Percentiles rank a stretch among this genome's conserved stretches.
phyloP scores from a whole-genome alignment of 2,329 filamentous ascomycete species.

The Aureobasidium lini region DNA sequence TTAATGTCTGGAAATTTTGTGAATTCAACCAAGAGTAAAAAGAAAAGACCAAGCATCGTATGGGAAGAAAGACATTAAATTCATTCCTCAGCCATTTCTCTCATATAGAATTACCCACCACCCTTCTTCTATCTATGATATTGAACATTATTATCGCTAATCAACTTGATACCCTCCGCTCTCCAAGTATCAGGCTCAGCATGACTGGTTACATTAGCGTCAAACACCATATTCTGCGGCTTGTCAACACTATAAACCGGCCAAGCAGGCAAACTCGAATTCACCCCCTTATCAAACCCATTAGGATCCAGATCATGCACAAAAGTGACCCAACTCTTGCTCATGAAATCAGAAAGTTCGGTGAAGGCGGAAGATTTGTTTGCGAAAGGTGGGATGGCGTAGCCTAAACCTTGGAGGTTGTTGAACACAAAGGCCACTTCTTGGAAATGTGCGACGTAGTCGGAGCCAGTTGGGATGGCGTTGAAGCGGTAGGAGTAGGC shows the following conservation, averaged over 20 bases:
- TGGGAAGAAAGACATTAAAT: too few relatives aligned
- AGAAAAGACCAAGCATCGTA: too few relatives aligned
- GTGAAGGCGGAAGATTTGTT: conserved; percentile 31
- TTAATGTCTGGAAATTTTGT: too few relatives aligned
- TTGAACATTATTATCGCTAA: conserved; percentile 20
- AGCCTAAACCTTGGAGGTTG: conserved; percentile 38
- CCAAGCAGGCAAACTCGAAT: conserved; percentile 24
- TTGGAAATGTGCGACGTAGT: conserved; percentile 48
- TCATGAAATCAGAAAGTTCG: conserved; percentile 37
- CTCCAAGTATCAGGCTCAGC: conserved; percentile 39
- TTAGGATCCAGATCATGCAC: conserved; percentile 36
- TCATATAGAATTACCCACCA: too few relatives aligned
- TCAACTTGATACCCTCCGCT: conserved; percentile 37
- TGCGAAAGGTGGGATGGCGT: conserved; percentile 30
- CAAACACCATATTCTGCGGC: conserved; percentile 38
- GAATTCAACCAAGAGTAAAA: too few relatives aligned
- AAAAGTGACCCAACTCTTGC: conserved; percentile 39
- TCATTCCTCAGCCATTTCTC: too few relatives aligned
- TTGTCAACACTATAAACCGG: conserved; percentile 28
- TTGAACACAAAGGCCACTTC: conserved; percentile 43
- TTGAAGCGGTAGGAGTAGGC: conserved; percentile 60
- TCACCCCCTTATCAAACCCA: conserved; percentile 19
- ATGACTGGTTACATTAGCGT: conserved; percentile 35
- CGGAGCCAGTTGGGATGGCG: conserved; percentile 37
- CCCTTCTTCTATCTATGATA: conserved; percentile 9